Conservation (phyloP, 2,329 filamentous ascomycete genomes). For the Aspergillus unguis region DNA sequence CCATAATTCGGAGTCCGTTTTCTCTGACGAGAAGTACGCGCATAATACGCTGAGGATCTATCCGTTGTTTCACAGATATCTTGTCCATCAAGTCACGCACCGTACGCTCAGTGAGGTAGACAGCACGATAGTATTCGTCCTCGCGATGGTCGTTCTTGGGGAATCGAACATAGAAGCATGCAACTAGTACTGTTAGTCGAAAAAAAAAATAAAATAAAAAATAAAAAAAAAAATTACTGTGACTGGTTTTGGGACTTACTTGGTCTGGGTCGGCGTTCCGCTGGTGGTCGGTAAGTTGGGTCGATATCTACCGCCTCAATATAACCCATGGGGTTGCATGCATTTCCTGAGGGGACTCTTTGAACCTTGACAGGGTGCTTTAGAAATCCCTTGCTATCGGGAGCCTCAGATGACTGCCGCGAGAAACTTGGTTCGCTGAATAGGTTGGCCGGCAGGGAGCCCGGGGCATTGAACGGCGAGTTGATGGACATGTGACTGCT, state of each 20-base stretch:
- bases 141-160: slow-evolving; percentile 50
- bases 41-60: slow-evolving; percentile 69
- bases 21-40: slow-evolving; percentile 70
- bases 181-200: slow-evolving; percentile 49
- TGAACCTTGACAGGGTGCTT: slow-evolving; percentile 33
- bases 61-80: slow-evolving; percentile 73
- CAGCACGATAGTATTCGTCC: slow-evolving; percentile 70
- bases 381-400: slow-evolving; percentile 18
- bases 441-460: slow-evolving; percentile 14
- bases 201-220: too few species aligned
- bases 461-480: slow-evolving; percentile 30
- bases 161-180: slow-evolving; percentile 79
- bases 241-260: slow-evolving; percentile 41
- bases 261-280: slow-evolving; percentile 66
- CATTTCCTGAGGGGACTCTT: slow-evolving; percentile 21
- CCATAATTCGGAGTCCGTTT: slow-evolving; percentile 73
- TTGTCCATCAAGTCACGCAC: slow-evolving; percentile 68
- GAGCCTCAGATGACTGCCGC: slow-evolving; percentile 20
- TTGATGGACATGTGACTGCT: slow-evolving; percentile 39
- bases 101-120: slow-evolving; percentile 78
- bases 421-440: slow-evolving; percentile 24
- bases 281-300: slow-evolving; percentile 73
- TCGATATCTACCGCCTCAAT: slow-evolving; percentile 94
- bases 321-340: slow-evolving; percentile 64
- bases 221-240: slow-evolving; percentile 29